phyloP scores from a whole-genome alignment of 768 basidiomycete species.

The Mycena capillaripes region DNA sequence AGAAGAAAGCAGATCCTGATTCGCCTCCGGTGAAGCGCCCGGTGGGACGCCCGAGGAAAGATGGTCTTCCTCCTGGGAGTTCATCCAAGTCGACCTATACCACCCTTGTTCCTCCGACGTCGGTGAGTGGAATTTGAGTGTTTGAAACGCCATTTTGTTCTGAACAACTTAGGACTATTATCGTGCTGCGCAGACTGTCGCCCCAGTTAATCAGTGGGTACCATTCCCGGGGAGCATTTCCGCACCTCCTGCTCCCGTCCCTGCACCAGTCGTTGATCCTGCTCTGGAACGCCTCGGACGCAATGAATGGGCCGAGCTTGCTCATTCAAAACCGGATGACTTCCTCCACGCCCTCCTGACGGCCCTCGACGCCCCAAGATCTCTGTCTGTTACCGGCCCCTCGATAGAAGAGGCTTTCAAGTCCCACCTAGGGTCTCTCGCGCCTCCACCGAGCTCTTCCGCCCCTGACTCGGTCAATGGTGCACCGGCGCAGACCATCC shows the following conservation, averaged over 20 bases:
- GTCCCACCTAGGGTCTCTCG: constrained; percentile 76
- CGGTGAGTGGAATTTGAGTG: constrained; percentile 10
- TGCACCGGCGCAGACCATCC: constrained; percentile 55
- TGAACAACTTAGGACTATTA: constrained; percentile 16
- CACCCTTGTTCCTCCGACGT: constrained; percentile 12
- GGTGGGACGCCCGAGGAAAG: constrained; percentile 85
- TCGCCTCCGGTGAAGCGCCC: constrained; percentile 70
- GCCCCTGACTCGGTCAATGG: constrained; percentile 22
- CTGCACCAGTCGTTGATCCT: constrained; percentile 63
- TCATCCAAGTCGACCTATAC: not conserved
- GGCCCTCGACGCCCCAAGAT: constrained; percentile 73
- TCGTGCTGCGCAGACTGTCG: not conserved
- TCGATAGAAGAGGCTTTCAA: constrained; percentile 85
- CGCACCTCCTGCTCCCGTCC: constrained; percentile 44
- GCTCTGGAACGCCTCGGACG: constrained; percentile 64
- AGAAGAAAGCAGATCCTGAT: constrained; percentile 65
- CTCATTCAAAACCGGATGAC: constrained; percentile 65
- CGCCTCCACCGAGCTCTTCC: constrained; percentile 56
- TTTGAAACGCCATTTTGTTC: no score
- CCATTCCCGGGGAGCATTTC: constrained; percentile 24
- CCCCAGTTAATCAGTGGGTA: constrained; percentile 25
- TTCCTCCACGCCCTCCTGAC: constrained; percentile 72
- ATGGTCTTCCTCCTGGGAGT: constrained; percentile 85
- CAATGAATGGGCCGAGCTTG: constrained; percentile 77
- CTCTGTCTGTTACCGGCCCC: constrained; percentile 70